phyloP scores from a whole-genome alignment of 163 green algal genomes.

The Scenedesmus sp. region DNA sequence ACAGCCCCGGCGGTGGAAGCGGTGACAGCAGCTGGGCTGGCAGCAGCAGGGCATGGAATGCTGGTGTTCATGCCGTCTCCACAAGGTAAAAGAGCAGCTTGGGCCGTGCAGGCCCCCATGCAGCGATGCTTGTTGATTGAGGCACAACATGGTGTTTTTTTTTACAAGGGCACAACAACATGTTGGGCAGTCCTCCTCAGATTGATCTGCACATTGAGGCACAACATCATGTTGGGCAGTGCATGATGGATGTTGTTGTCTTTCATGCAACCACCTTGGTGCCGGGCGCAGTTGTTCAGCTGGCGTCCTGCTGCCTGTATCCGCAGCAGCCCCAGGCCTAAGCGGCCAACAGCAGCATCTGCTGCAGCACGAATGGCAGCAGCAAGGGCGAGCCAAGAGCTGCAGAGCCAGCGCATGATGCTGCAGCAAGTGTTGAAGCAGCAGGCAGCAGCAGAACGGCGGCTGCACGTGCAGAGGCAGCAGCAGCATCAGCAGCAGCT shows the following conservation, averaged over 20 bases:
- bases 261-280: too few species aligned
- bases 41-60: neutral
- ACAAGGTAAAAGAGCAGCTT: neutral
- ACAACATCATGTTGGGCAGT: too few species aligned
- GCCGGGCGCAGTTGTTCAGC: neutral
- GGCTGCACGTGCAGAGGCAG: neutral
- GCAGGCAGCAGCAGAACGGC: neutral
- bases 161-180: too few species aligned
- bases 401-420: neutral
- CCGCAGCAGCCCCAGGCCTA: neutral
- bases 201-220: too few species aligned
- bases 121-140: too few species aligned
- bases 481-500: neutral
- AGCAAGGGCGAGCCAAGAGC: constrained; percentile 1
- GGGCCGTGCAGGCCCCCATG: too few species aligned
- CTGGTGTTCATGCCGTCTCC: neutral
- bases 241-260: too few species aligned
- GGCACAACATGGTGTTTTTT: too few species aligned
- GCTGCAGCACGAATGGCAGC: constrained; percentile 5
- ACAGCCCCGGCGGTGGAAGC: neutral
- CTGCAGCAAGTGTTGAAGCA: constrained; percentile 17
- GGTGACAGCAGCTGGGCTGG: neutral
- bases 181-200: too few species aligned
- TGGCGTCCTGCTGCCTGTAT: neutral
- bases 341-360: neutral